Base-by-base conservation (phyloP, 179 eudicot species). In the Beta macrorhiza region DNA sequence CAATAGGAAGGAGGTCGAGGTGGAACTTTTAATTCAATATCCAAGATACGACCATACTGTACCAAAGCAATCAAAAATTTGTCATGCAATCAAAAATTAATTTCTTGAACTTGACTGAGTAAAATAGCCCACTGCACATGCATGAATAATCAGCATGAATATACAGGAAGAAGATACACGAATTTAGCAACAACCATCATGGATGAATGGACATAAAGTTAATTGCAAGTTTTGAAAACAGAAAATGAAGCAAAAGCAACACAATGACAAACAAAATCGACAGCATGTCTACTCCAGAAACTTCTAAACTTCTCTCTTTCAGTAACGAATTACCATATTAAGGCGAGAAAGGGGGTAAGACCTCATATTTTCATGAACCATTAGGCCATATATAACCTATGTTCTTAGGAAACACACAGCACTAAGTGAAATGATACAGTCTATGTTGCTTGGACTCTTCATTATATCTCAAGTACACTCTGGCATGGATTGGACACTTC, bases 31-130 rank as follows among this genome's bases (percentile, higher is more conserved):
- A 96, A 83, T 81, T 96, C 99, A 85, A 96, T 90, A 72, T 96
- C 97, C 92, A 94, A 79, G 76, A 96, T 91, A 72, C 93, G 98
- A 7, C 99, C 99, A 89, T 96, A 96, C 99, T 96, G 91, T 93
- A 87, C 44, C 51, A 71, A 77, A 76, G 25, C 42, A 59, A 59
- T 20, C 67, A 74, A 42, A 42, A 5, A 37, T 22, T 45, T 22
- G 12, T 76, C 17, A 68, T 17, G 62, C 58, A 80, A 72, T 29
- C 51, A 63, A 51, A 22, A 37, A 44, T 22, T 7, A 29, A 57
- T 75, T 44, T 57, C 56, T 22, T 44, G 70, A 11, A 70, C 32
- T 20, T 47, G 25, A 58, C 32, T n/a, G 51, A 15, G 58, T 59
- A 57, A 59, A 14, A 58, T 45, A 61, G 52, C 52, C 67, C 76